Conservation (phyloP, 345 rosid species). For the Arabis hirsuta region DNA sequence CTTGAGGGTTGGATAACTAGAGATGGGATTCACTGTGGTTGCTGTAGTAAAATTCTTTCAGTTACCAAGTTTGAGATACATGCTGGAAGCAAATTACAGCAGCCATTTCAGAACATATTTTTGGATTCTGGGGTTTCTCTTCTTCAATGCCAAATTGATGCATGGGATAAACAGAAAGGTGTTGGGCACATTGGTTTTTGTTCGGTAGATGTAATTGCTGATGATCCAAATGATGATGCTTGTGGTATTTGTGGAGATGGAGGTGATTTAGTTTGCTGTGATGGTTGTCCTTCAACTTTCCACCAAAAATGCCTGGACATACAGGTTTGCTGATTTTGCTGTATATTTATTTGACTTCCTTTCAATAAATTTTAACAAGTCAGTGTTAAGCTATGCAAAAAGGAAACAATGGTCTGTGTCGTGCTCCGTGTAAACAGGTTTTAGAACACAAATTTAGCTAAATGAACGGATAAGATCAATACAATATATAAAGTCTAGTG, state of each 20-base stretch:
- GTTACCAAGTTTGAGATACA: conserved; percentile 79
- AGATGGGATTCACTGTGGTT: conserved; percentile 88
- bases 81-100: conserved; percentile 78
- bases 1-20: conserved; percentile 75
- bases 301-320: conserved; percentile 81
- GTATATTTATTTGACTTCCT: neutral
- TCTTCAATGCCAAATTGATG: conserved; percentile 77
- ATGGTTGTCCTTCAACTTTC: conserved; percentile 87
- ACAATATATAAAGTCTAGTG: neutral
- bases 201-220: conserved; percentile 59
- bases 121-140: conserved; percentile 76
- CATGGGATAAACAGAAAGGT: conserved; percentile 70
- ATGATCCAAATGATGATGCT: conserved; percentile 91
- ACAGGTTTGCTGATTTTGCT: conserved; percentile 48
- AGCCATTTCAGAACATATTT: conserved; percentile 71
- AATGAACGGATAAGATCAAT: conserved; percentile 12
- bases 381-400: neutral
- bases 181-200: conserved; percentile 56
- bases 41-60: conserved; percentile 73
- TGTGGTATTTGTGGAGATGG: conserved; percentile 97
- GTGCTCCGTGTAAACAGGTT: neutral
- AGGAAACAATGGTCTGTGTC: neutral
- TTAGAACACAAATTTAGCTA: conserved; percentile 13
- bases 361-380: neutral
- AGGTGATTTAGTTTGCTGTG: conserved; percentile 89